phyloP scores from a whole-genome alignment of 2,329 filamentous ascomycete genomes.

The Alternaria infectoria region DNA sequence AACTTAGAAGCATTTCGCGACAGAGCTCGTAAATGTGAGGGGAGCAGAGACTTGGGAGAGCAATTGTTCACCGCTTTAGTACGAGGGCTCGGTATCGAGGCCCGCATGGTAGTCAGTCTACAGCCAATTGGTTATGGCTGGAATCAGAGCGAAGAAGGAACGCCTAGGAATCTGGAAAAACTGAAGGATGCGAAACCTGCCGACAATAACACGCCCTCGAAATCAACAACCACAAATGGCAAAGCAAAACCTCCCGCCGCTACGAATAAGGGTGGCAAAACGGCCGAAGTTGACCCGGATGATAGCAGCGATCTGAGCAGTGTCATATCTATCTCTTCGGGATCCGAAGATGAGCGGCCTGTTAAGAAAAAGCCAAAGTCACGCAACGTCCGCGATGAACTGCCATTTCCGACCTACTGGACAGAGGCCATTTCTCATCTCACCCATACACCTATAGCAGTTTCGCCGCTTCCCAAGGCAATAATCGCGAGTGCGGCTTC shows the following conservation, averaged over 20 bases:
- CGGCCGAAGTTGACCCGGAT: conserved; percentile 39
- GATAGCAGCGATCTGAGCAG: conserved; percentile 54
- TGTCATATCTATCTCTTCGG: conserved; percentile 52
- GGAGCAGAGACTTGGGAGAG: conserved; percentile 85
- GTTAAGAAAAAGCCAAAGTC: conserved; percentile 52
- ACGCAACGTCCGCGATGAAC: conserved; percentile 71
- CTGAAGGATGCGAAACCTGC: conserved; percentile 16
- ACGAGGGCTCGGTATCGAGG: conserved; percentile 79
- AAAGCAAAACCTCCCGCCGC: conserved; percentile 8
- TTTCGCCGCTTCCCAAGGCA: conserved; percentile 71
- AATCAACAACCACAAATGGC: conserved; percentile 1
- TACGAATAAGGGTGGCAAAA: conserved; percentile 6
- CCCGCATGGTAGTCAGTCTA: conserved; percentile 81
- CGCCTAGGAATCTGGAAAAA: conserved; percentile 50
- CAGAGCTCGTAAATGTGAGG: conserved; percentile 72
- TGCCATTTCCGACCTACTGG: conserved; percentile 91
- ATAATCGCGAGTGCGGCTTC: conserved; percentile 64
- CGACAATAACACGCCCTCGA: neutral
- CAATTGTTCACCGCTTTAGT: conserved; percentile 89
- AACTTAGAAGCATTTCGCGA: conserved; percentile 71
- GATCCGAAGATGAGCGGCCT: conserved; percentile 60
- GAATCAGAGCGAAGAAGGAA: conserved; percentile 83
- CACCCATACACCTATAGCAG: conserved; percentile 77
- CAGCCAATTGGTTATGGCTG: conserved; percentile 91
- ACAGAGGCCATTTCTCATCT: conserved; percentile 84